Conservation (phyloP, 805 yeast species). For the Zygosaccharomyces siamensis region DNA sequence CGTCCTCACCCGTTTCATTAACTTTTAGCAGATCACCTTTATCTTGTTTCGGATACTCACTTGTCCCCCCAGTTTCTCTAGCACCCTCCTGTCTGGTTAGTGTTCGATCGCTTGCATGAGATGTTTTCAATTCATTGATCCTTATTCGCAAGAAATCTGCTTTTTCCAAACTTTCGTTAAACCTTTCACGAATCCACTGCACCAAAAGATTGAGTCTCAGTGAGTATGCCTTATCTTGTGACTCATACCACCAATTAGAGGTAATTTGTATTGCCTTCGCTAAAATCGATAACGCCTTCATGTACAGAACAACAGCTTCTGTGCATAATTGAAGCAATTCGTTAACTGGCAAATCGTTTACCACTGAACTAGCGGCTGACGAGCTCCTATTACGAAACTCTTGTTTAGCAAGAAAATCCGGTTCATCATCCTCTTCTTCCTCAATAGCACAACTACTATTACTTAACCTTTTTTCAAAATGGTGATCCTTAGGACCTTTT, state of each 20-base stretch:
- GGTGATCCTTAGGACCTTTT: constrained; percentile 18
- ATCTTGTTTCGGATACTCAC: background rate
- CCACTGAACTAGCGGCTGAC: constrained; percentile 8
- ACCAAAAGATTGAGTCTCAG: constrained; percentile 60
- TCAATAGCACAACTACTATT: constrained; percentile 35
- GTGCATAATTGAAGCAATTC: constrained; percentile 61
- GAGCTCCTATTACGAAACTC: constrained; percentile 9
- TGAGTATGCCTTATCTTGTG: constrained; percentile 37
- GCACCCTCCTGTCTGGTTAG: background rate
- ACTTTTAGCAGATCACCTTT: constrained; percentile 6
- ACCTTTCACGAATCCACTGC: constrained; percentile 87
- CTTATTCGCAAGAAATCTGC: constrained; percentile 73
- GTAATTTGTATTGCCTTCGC: constrained; percentile 85
- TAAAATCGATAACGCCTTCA: constrained; percentile 74
- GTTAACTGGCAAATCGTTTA: constrained; percentile 45
- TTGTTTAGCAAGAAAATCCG: constrained; percentile 7
- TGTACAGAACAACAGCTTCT: constrained; percentile 82
- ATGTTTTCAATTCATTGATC: constrained; percentile 33
- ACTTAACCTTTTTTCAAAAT: constrained; percentile 22
- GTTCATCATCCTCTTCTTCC: constrained; percentile 33
- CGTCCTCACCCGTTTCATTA: constrained; percentile 15
- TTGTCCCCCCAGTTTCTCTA: constrained; percentile 18
- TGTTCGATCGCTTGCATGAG: constrained; percentile 5
- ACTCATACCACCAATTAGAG: constrained; percentile 81
- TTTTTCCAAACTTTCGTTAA: constrained; percentile 82